These are phyloP conservation scores for Juncus effusus DNA, from an alignment of 176 grass and related monocot species.

Conservation along the genomic window DNA sequence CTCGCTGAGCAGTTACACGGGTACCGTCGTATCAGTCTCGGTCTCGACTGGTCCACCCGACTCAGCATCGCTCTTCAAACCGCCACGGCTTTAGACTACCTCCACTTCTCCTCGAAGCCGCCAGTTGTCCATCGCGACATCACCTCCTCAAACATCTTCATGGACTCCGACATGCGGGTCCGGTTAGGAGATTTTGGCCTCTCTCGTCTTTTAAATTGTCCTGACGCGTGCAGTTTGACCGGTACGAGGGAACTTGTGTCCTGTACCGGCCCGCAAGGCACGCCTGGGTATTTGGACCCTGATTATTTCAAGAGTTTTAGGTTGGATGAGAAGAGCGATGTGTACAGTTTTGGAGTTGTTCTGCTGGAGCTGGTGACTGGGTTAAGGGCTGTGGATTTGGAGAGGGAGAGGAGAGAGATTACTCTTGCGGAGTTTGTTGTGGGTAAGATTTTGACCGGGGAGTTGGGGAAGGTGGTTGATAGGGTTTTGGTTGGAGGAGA, in stretches of 20 bases:
- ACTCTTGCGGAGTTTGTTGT: slow-evolving; percentile 82
- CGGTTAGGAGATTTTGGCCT: slow-evolving; percentile 96
- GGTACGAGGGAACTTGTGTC: slow-evolving; percentile 62
- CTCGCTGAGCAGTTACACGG: slow-evolving; percentile 88
- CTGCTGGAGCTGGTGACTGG: slow-evolving; percentile 87
- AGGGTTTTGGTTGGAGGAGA: slow-evolving; percentile 35
- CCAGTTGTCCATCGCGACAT: slow-evolving; percentile 94
- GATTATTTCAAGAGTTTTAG: slow-evolving; percentile 91
- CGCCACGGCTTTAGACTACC: slow-evolving; percentile 85
- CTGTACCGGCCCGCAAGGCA: slow-evolving; percentile 93
- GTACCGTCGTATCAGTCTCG: not conserved
- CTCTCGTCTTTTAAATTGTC: slow-evolving; percentile 58
- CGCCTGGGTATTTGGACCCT: slow-evolving; percentile 86
- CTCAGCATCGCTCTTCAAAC: slow-evolving; percentile 84
- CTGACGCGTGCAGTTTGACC: slow-evolving; percentile 55
- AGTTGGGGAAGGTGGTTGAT: slow-evolving; percentile 83
- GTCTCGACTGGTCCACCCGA: slow-evolving; percentile 59
- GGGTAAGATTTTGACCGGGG: slow-evolving; percentile 79
- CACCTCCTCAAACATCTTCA: slow-evolving; percentile 91
- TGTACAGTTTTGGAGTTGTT: slow-evolving; percentile 98
- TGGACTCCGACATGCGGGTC: slow-evolving; percentile 84
- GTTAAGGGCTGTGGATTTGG: slow-evolving; percentile 68
- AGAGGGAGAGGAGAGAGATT: slow-evolving; percentile 72
- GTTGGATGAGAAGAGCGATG: slow-evolving; percentile 94
- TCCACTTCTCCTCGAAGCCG: slow-evolving; percentile 81